Conservation (phyloP, 2,329 filamentous ascomycete species). For the Sclerotinia spermophila region DNA sequence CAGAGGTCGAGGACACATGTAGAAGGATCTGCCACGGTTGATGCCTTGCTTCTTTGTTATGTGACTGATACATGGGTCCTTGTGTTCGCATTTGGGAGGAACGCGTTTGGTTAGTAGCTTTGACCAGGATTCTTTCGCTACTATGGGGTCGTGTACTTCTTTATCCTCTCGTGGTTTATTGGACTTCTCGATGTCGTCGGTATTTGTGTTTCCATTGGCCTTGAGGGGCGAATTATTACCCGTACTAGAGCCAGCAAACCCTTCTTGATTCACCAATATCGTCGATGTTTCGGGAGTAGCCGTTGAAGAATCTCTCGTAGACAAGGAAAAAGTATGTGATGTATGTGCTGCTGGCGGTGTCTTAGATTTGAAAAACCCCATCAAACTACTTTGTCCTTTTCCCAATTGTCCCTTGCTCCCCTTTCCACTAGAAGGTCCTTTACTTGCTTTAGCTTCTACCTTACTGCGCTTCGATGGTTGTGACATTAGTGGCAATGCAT, state of each 20-base stretch:
- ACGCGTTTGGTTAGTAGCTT: conserved; percentile 74
- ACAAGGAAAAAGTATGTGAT: neutral
- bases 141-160: conserved; percentile 61
- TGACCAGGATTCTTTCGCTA: conserved; percentile 78
- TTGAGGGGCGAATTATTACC: neutral
- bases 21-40: conserved; percentile 70
- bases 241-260: neutral
- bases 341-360: neutral
- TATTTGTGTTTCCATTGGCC: neutral
- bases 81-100: conserved; percentile 79
- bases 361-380: conserved; percentile 75
- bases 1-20: conserved; percentile 66
- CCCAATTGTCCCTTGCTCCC: conserved; percentile 47
- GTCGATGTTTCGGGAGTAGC: neutral
- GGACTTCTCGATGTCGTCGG: conserved; percentile 2
- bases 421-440: conserved; percentile 20
- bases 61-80: conserved; percentile 78
- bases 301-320: neutral
- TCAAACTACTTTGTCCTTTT: conserved; percentile 47
- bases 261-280: neutral
- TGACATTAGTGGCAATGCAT: conserved; percentile 8
- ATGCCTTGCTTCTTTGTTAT: conserved; percentile 85
- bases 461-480: conserved; percentile 50
- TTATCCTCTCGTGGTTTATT: conserved; percentile 26
- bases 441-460: conserved; percentile 33